Evolutionary conservation across 768 basidiomycete species (phyloP).

Genomic region (Xanthoconium purpureum): DNA sequence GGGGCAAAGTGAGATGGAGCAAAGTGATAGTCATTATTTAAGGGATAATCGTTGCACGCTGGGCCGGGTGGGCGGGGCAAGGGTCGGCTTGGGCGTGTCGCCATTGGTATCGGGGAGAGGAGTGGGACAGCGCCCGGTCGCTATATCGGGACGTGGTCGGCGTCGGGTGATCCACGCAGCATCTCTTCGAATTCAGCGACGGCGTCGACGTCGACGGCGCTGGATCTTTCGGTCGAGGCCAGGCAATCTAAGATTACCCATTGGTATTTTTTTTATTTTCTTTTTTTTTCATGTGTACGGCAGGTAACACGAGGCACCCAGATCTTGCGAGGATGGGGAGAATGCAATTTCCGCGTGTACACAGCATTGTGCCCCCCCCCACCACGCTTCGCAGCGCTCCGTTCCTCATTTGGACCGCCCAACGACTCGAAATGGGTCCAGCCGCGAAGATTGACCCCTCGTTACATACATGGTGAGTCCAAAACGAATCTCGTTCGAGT

Average conservation of each 20-base stretch:
- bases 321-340: neutral
- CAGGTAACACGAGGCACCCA: slow-evolving; percentile 16
- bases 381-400: slow-evolving; percentile 13
- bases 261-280: neutral
- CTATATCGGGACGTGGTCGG: slow-evolving; percentile 1
- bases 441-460: slow-evolving; percentile 30
- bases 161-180: slow-evolving; percentile 4
- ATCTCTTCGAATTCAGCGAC: neutral
- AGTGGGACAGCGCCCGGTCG: neutral
- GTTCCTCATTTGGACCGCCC: slow-evolving; percentile 15
- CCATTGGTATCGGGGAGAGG: slow-evolving; percentile 5
- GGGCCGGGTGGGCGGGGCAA: neutral
- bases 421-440: slow-evolving; percentile 7
- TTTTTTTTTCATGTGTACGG: neutral
- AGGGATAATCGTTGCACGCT: neutral
- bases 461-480: slow-evolving; percentile 21
- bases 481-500: slow-evolving; percentile 25
- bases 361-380: slow-evolving; percentile 18
- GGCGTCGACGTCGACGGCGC: neutral
- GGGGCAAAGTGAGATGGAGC: neutral
- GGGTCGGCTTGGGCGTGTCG: neutral
- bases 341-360: slow-evolving; percentile 34
- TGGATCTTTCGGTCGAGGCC: neutral
- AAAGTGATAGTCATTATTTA: neutral
- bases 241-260: neutral